Conservation (phyloP, 495 filamentous ascomycete species). For the Tuber aestivum region DNA sequence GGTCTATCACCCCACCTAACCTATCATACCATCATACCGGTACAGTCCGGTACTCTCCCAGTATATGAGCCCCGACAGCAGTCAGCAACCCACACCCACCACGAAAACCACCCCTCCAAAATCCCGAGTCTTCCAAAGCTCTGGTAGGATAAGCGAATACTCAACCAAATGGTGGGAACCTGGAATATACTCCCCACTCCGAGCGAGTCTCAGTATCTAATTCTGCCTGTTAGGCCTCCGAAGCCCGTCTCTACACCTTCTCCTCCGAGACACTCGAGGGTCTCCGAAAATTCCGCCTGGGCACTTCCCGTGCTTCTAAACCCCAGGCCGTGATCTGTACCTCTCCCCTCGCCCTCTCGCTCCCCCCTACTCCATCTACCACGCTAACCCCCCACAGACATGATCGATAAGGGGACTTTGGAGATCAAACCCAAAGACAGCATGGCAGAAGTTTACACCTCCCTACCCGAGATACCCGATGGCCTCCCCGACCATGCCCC, state of each 20-base stretch:
- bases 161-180: not conserved
- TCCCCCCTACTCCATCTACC: not conserved
- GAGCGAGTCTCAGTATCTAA: not conserved
- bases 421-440: constrained; percentile 77
- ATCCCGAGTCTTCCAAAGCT: not conserved
- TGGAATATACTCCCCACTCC: not conserved
- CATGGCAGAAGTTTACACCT: constrained; percentile 63
- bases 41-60: no score
- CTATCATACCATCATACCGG: no score
- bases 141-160: not conserved
- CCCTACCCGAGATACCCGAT: constrained; percentile 70
- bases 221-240: constrained; percentile 57
- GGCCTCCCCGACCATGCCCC: constrained; percentile 91
- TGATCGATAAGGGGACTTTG: constrained; percentile 78
- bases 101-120: not conserved
- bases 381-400: constrained; percentile 49
- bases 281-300: constrained; percentile 85
- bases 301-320: constrained; percentile 78
- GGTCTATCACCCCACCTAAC: not conserved
- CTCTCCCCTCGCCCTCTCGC: constrained; percentile 41
- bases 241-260: constrained; percentile 88
- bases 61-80: not conserved
- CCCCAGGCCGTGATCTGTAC: constrained; percentile 92
- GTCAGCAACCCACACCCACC: not conserved
- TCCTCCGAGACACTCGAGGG: constrained; percentile 77